phyloP scores from a whole-genome alignment of 768 basidiomycete genomes.

The Podaxis sp. region DNA sequence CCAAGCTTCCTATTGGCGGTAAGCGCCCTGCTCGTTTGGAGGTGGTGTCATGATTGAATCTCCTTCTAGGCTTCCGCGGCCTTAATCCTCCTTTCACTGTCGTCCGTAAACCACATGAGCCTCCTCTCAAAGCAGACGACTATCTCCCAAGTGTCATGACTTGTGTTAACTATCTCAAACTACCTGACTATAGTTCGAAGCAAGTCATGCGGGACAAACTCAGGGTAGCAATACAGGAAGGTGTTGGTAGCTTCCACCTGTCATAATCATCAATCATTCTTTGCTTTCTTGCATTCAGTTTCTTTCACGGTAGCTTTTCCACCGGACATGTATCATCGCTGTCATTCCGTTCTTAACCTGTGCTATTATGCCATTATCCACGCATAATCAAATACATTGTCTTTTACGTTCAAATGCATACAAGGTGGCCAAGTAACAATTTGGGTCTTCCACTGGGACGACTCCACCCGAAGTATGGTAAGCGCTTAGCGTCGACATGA shows the following conservation, averaged over 20 bases:
- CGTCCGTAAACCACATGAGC: constrained; percentile 94
- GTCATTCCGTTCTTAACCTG: constrained; percentile 4
- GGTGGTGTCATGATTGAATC: not conserved
- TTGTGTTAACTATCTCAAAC: constrained; percentile 94
- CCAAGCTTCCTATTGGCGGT: constrained; percentile 96
- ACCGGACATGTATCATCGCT: constrained; percentile 13
- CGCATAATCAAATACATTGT: constrained; percentile 5
- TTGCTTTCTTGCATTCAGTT: constrained; percentile 14
- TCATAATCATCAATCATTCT: constrained; percentile 50
- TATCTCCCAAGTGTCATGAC: constrained; percentile 99
- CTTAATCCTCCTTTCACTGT: constrained; percentile 93
- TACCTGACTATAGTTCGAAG: constrained; percentile 93
- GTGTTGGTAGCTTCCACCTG: constrained; percentile 95
- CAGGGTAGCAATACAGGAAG: constrained; percentile 84
- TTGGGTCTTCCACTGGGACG: not conserved
- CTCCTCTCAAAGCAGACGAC: constrained; percentile 87
- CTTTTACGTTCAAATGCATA: not conserved
- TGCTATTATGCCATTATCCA: constrained; percentile 2
- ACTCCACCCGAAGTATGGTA: not conserved
- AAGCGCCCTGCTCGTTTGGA: constrained; percentile 23
- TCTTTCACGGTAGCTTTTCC: constrained; percentile 1
- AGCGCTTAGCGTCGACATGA: not conserved
- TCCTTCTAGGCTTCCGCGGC: constrained; percentile 79
- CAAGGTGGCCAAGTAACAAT: not conserved
- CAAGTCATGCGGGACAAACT: constrained; percentile 83